Conservation (phyloP, 2,329 filamentous ascomycete species). For the Pyricularia pennisetigena region DNA sequence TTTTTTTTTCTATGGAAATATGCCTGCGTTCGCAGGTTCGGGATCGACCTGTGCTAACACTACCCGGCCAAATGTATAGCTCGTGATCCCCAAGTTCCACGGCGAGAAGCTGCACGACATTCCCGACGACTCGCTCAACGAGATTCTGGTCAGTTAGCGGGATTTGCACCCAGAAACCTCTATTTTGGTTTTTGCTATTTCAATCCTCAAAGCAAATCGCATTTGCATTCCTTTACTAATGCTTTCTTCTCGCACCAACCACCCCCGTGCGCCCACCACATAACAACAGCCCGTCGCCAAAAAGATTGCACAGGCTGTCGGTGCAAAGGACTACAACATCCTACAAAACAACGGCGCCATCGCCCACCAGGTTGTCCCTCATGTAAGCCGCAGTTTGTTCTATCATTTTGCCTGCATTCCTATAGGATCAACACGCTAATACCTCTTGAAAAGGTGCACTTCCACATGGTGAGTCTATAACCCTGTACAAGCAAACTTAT, state of each 20-base stretch:
- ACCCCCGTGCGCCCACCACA: neutral
- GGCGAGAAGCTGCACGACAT: constrained; percentile 88
- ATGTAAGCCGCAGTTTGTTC: constrained; percentile 47
- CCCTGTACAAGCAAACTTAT: too few relatives aligned
- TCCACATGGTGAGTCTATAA: constrained; percentile 65
- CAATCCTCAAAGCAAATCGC: neutral
- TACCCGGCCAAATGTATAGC: constrained; percentile 37
- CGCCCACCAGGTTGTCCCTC: constrained; percentile 87
- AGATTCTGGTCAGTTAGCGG: constrained; percentile 57
- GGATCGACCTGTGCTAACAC: neutral
- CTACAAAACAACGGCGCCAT: constrained; percentile 91
- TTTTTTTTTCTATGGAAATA: neutral
- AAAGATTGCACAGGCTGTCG: constrained; percentile 70
- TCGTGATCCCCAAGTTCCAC: constrained; percentile 93
- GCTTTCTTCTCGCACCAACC: neutral
- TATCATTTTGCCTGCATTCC: too few relatives aligned
- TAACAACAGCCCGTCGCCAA: constrained; percentile 61
- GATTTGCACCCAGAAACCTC: neutral
- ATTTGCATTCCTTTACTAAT: neutral
- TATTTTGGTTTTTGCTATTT: neutral
- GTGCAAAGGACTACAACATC: constrained; percentile 78
- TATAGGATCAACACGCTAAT: neutral
- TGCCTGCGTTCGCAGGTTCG: neutral
- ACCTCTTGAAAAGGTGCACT: constrained; percentile 56
- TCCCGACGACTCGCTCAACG: constrained; percentile 74